Evolutionary conservation across 768 basidiomycete species (phyloP).

Genomic region (Boletales sp.): DNA sequence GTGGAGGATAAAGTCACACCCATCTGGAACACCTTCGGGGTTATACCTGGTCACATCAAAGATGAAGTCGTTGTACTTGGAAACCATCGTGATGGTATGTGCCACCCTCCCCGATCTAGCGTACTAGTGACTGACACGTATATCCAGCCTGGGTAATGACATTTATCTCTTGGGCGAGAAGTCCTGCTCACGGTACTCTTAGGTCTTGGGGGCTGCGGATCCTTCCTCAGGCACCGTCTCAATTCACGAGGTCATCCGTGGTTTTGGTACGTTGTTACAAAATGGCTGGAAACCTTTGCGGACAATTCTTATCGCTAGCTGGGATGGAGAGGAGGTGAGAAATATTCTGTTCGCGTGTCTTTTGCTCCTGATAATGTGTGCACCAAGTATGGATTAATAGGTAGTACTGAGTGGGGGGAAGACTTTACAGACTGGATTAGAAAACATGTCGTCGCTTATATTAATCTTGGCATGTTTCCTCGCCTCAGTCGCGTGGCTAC

Average conservation of each 20-base stretch:
- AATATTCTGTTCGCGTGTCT: not conserved
- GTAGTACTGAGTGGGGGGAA: conserved; percentile 93
- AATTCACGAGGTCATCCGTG: conserved; percentile 53
- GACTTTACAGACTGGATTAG: conserved; percentile 83
- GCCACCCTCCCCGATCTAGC: not conserved
- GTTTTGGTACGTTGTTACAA: conserved; percentile 47
- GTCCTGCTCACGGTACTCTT: conserved; percentile 1
- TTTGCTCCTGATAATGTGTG: conserved; percentile 2
- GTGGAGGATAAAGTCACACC: conserved; percentile 82
- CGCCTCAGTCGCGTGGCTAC: conserved; percentile 27
- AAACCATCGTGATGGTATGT: conserved; percentile 81
- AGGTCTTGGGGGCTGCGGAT: conserved; percentile 52
- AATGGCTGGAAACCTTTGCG: conserved; percentile 68
- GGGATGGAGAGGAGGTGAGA: conserved; percentile 72
- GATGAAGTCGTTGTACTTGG: conserved; percentile 88
- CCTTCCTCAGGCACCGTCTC: conserved; percentile 56
- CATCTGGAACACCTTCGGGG: conserved; percentile 87
- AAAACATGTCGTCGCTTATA: conserved; percentile 79
- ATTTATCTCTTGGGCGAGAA: not conserved
- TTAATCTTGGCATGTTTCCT: conserved; percentile 61
- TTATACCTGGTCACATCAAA: conserved; percentile 79
- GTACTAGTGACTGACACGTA: conserved; percentile 2
- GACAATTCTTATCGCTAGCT: conserved; percentile 72
- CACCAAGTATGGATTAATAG: conserved; percentile 63
- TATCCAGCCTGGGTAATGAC: conserved; percentile 21